Base-by-base conservation (phyloP, 2,329 filamentous ascomycete genomes). In the Microsporum canis region DNA sequence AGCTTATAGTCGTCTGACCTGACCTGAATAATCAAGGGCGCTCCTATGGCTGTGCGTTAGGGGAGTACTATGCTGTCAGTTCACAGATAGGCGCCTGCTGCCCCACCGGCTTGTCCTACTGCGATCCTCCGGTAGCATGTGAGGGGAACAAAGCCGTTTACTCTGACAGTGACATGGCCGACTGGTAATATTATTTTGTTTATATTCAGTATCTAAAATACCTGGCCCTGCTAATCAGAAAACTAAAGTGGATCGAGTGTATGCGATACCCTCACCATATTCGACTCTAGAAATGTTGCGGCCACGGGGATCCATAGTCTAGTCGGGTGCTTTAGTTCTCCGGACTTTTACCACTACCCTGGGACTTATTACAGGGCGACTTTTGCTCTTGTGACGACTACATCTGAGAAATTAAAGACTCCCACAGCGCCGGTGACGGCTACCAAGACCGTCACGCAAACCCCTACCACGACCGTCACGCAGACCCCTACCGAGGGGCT, bases 141-240 rank as follows among this genome's bases (percentile, higher is more conserved):
- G 49, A 53, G 14, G 49, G 49, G 10, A 53, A 53, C 27, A 7
- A 33, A 1, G 49, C 27, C 3, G 49, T 53, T 5, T 29, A 34
- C 27, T 53, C 49, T 14, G 33, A 53, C 29, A 27, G 49, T 29
- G 49, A n/a, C 27, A 31, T 27, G 49, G 49, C 10, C 14, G 49
- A 53, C 49, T 53, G 49, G 49, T 53, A 53, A 31, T 34, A 53
- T 53, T 8, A n/a, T 33, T 53, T 53, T 53, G 17, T 53, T 53
- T 53, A 23, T 53, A 31, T 12, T 3, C 33, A 53, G 6, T 53
- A 33, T n/a, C 12, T 31, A 53, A 8, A 33, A 29, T 53, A n/a
- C 8, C 17, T 23, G 6, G 49, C 12, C 12, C 12, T 53, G 17
- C 49, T 53, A 31, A 53, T 53, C 3, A 53, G 14, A 53, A 31